Percentiles rank a stretch among this genome's conserved stretches.
These are phyloP conservation scores for Starmerella floricola DNA, from an alignment of 805 yeast genomes.

Conservation along the genomic window DNA sequence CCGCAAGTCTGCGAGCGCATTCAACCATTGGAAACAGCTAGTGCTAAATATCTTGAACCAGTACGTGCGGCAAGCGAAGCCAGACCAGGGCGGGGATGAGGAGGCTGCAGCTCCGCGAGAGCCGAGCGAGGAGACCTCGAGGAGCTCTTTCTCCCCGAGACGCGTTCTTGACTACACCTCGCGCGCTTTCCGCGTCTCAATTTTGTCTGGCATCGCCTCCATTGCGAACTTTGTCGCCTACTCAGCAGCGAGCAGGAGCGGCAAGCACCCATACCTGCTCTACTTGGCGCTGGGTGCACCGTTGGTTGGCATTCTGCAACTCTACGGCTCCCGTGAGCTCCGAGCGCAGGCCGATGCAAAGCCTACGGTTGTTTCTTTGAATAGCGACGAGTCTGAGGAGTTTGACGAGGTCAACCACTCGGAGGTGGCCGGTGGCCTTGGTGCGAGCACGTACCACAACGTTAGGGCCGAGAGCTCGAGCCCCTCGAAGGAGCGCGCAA, in stretches of 20 bases:
- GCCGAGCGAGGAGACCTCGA: too few species aligned
- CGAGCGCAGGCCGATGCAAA: conserved; percentile 10
- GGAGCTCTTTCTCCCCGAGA: neutral
- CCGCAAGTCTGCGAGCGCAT: neutral
- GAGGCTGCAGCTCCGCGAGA: too few species aligned
- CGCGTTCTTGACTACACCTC: neutral
- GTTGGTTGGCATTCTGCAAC: conserved; percentile 23
- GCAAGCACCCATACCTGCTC: conserved; percentile 29
- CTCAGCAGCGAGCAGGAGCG: conserved; percentile 22
- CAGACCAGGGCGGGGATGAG: too few species aligned
- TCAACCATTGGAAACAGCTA: too few species aligned
- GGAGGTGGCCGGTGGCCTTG: conserved; percentile 14
- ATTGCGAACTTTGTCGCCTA: conserved; percentile 24
- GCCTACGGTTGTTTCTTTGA: neutral
- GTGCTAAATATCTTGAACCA: too few species aligned
- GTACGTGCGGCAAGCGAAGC: too few species aligned
- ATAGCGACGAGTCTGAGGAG: too few species aligned
- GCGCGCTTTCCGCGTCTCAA: conserved; percentile 10
- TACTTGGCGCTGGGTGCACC: conserved; percentile 29
- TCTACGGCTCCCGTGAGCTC: conserved; percentile 22
- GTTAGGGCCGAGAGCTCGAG: conserved; percentile 8
- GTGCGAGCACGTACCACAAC: conserved; percentile 19
- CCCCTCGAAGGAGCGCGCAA: too few species aligned
- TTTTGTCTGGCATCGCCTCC: conserved; percentile 20
- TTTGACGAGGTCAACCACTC: neutral